These are phyloP conservation scores for Acanthamoeba healyi DNA, from an alignment of 208 protist genomes.

Conservation along the genomic window DNA sequence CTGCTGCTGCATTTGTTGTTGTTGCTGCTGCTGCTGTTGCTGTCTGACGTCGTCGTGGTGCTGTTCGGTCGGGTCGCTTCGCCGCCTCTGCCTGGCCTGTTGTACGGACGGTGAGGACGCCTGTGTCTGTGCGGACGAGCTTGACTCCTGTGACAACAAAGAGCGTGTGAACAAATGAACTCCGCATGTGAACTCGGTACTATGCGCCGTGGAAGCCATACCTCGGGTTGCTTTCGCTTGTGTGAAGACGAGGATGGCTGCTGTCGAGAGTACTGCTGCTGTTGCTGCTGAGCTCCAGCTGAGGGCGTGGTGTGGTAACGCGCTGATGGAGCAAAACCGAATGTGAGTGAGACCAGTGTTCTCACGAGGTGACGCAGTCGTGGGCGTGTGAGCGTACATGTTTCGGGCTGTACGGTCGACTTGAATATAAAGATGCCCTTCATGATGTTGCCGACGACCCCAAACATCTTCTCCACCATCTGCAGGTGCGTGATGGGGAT, in stretches of 20 bases:
- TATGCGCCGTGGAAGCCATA: background rate
- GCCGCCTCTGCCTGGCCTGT: background rate
- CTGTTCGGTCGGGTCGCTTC: background rate
- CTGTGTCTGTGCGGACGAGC: background rate
- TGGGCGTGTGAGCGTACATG: background rate
- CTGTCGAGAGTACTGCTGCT: background rate
- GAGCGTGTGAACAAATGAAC: background rate
- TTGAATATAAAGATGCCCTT: constrained; percentile 70
- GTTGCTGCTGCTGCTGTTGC: background rate
- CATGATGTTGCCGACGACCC: constrained; percentile 63
- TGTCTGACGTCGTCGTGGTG: background rate
- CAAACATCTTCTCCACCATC: constrained; percentile 69
- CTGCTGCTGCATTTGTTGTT: background rate
- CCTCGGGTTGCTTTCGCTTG: constrained; percentile 34
- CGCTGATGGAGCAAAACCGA: background rate
- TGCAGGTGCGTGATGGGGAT: constrained; percentile 22
- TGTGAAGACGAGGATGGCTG: background rate
- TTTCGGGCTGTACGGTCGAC: background rate
- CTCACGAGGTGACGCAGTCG: too few relatives aligned
- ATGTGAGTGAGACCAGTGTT: background rate
- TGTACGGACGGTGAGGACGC: background rate
- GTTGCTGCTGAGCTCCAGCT: background rate
- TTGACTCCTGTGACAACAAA: background rate
- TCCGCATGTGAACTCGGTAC: too few relatives aligned
- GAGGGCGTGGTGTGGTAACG: background rate